Evolutionary conservation across 108 stramenopile species (phyloP).

Genomic region (Fragilariopsis cylindrus): DNA sequence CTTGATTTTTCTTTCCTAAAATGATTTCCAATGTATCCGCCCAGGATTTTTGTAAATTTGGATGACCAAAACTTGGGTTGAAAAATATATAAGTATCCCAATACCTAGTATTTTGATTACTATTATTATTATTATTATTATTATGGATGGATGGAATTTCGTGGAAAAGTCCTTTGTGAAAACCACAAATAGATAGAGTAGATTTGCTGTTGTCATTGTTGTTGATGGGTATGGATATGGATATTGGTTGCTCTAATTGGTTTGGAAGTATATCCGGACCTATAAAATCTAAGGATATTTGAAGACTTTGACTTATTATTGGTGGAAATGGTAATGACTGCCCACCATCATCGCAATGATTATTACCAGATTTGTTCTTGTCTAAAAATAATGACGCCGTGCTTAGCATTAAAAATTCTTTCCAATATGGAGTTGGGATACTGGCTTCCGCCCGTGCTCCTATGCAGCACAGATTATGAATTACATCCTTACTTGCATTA

Average conservation of each 20-base stretch:
- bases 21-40: conserved; percentile 58
- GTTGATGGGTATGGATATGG: neutral
- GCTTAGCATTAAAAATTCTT: conserved; percentile 52
- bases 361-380: neutral
- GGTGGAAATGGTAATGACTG: neutral
- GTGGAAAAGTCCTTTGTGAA: conserved; percentile 38
- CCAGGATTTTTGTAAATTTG: conserved; percentile 73
- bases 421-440: conserved; percentile 82
- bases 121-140: neutral
- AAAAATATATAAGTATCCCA: conserved; percentile 75
- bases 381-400: neutral
- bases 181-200: conserved; percentile 17
- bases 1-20: neutral
- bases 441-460: conserved; percentile 88
- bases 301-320: neutral
- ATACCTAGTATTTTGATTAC: too few species aligned
- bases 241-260: neutral
- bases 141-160: conserved; percentile 15
- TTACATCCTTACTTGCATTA: neutral
- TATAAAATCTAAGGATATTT: conserved; percentile 63
- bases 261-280: conserved; percentile 73
- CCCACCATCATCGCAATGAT: too few species aligned
- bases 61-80: conserved; percentile 89
- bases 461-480: conserved; percentile 58
- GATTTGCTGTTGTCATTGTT: neutral